Evolutionary conservation across 2,329 filamentous ascomycete species (phyloP).

Genomic region (Mycogone perniciosa): DNA sequence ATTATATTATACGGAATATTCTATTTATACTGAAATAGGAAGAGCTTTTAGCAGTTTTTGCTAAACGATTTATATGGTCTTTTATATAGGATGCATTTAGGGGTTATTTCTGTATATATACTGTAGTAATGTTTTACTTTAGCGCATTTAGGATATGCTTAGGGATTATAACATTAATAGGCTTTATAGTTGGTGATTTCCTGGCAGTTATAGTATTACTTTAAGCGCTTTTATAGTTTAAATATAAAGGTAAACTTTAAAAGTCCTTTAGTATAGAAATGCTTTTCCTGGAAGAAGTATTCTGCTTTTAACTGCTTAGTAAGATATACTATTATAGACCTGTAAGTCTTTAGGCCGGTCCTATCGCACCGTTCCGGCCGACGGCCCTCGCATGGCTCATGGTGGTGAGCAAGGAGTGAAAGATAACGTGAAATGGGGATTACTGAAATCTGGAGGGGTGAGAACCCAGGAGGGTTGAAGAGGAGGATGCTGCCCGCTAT

Average conservation of each 20-base stretch:
- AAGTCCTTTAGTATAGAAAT: too few relatives aligned
- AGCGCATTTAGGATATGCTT: conserved; percentile 15
- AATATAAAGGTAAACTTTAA: too few relatives aligned
- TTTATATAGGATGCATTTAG: conserved; percentile 17
- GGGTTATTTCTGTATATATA: conserved; percentile 11
- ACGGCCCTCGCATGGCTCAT: conserved; percentile 11
- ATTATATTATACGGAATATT: conserved; percentile 13
- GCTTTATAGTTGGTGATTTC: conserved; percentile 22
- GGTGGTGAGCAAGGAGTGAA: conserved; percentile 1
- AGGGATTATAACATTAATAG: conserved; percentile 21
- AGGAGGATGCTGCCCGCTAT: too few relatives aligned
- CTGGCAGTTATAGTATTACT: conserved; percentile 26
- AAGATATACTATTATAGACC: too few relatives aligned
- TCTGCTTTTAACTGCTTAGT: too few relatives aligned
- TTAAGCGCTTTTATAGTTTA: conserved; percentile 16
- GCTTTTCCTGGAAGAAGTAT: too few relatives aligned
- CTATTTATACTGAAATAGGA: conserved; percentile 16
- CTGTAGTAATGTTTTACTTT: conserved; percentile 18
- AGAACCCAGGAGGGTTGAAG: too few relatives aligned
- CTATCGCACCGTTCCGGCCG: conserved; percentile 10
- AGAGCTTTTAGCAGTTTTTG: conserved; percentile 18
- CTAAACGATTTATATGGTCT: conserved; percentile 20
- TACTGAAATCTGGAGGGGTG: neutral
- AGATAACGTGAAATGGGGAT: neutral
- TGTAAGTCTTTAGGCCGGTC: too few relatives aligned